Evolutionary conservation across 1,284 basidiomycete genomes (phyloP).

Genomic region (Ganoderma sinense): DNA sequence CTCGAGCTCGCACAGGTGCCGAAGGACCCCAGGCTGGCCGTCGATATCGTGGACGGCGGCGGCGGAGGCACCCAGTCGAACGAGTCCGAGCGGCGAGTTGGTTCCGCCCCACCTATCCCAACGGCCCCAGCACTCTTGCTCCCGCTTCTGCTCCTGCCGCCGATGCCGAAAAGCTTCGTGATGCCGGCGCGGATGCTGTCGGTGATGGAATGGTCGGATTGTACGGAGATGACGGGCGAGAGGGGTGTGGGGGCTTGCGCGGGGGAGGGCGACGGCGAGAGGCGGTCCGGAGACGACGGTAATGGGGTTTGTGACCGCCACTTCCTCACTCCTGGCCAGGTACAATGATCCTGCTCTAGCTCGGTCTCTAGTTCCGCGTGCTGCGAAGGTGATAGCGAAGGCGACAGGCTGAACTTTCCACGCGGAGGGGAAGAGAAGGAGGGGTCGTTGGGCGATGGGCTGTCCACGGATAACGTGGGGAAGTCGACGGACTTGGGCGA

Average conservation of each 20-base stretch:
- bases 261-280: not conserved
- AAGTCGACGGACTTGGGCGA: not conserved
- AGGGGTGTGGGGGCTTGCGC: constrained; percentile 1
- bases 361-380: not conserved
- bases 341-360: not conserved
- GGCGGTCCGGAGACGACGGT: not conserved
- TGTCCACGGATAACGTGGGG: not conserved
- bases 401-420: not conserved
- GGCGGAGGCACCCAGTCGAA: constrained; percentile 15
- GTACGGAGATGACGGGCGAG: constrained; percentile 10
- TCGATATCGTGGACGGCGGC: not conserved
- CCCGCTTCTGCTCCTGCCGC: not conserved
- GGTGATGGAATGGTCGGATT: constrained; percentile 9
- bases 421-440: not conserved
- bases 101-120: no score
- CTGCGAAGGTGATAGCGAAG: not conserved
- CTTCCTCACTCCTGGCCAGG: not conserved
- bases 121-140: not conserved
- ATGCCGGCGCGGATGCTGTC: constrained; percentile 15
- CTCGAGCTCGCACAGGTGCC: not conserved
- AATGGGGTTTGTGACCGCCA: not conserved
- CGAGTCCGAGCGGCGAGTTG: constrained; percentile 13
- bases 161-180: constrained; percentile 25
- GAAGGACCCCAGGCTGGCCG: not conserved
- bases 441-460: not conserved